Evolutionary conservation across 2,329 filamentous ascomycete genomes (phyloP), one percentile per base, ranked within the genome.

Genomic region (Iodosphaeria phyllophila): DNA sequence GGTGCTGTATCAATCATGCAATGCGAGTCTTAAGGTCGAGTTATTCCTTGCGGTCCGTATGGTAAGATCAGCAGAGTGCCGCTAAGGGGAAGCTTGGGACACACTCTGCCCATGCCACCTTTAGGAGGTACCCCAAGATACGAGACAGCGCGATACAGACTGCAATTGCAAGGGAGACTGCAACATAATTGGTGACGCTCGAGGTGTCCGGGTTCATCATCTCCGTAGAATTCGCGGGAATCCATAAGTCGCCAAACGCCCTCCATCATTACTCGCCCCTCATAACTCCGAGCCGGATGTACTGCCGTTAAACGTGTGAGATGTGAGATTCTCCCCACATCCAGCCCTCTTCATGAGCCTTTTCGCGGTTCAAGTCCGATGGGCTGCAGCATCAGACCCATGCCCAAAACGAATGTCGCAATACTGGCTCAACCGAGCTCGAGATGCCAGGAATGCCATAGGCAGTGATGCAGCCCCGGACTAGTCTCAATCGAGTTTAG

Each of bases 401-500:
- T 33, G 35, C 30, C 40, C 35, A 35, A 36, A 44, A 38, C 38
- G 41, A 43, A 36, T 35, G 36, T 32, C 35, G 35, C 33, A 40
- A 35, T 25, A 24, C 34, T 34, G 38, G 18, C 35, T 37, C 40
- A 42, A 42, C n/a, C n/a, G n/a, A n/a, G n/a, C n/a, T n/a, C n/a
- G n/a, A n/a, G n/a, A n/a, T n/a, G 41, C 40, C 41, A 33, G 39
- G 39, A 40, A 40, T 39, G 33, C 38, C 38, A 35, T 36, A 40
- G 36, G 30, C 33, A 33, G 37, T 41, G 33, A 34, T 26, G 28
- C 36, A 35, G 30, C 26, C 32, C 26, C 33, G 27, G 30, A 32
- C 24, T 42, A 43, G 41, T 46, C 53, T 84, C 76, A 98, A 57
- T 98, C 89, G 53, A 98, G 64, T 52, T 84, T 82, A 30, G 89